phyloP scores from a whole-genome alignment of 2,329 filamentous ascomycete species.

The Exophiala sp. region DNA sequence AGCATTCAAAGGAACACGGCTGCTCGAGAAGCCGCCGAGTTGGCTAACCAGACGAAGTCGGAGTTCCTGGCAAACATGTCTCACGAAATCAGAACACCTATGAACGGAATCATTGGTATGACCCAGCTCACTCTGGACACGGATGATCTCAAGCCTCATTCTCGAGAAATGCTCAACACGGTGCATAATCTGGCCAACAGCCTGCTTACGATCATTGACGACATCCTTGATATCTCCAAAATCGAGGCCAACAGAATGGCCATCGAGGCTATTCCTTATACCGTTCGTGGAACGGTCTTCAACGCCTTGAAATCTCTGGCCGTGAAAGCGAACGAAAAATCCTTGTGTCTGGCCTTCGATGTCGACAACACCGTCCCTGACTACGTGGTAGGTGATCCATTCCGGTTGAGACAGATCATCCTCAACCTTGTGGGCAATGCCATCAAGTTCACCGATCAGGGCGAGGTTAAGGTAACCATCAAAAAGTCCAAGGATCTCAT shows the following conservation, averaged over 20 bases:
- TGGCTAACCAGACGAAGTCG: slow-evolving; percentile 97
- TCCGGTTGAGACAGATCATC: slow-evolving; percentile 93
- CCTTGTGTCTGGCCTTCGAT: slow-evolving; percentile 85
- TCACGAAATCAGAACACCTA: slow-evolving; percentile 94
- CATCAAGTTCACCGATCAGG: slow-evolving; percentile 97
- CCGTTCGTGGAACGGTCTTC: slow-evolving; percentile 89
- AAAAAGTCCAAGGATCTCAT: slow-evolving; percentile 58
- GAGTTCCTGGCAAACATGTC: slow-evolving; percentile 99
- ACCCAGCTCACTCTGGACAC: slow-evolving; percentile 94
- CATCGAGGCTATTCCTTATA: slow-evolving; percentile 96
- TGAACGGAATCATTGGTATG: slow-evolving; percentile 98
- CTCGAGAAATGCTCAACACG: slow-evolving; percentile 97
- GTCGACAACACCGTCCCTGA: slow-evolving; percentile 92
- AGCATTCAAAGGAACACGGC: slow-evolving; percentile 96
- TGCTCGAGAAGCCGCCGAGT: slow-evolving; percentile 89
- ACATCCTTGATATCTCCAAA: slow-evolving; percentile 66
- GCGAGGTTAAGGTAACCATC: slow-evolving; percentile 93
- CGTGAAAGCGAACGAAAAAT: slow-evolving; percentile 96
- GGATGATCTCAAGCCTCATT: slow-evolving; percentile 88
- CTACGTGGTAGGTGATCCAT: slow-evolving; percentile 92
- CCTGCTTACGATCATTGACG: slow-evolving; percentile 92
- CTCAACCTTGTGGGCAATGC: slow-evolving; percentile 96
- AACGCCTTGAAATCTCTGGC: slow-evolving; percentile 94
- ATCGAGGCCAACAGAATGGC: slow-evolving; percentile 97
- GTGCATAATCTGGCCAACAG: slow-evolving; percentile 96